Evolutionary conservation across 148 eudicot genomes (phyloP).

Genomic region (Rhododendron henanense): DNA sequence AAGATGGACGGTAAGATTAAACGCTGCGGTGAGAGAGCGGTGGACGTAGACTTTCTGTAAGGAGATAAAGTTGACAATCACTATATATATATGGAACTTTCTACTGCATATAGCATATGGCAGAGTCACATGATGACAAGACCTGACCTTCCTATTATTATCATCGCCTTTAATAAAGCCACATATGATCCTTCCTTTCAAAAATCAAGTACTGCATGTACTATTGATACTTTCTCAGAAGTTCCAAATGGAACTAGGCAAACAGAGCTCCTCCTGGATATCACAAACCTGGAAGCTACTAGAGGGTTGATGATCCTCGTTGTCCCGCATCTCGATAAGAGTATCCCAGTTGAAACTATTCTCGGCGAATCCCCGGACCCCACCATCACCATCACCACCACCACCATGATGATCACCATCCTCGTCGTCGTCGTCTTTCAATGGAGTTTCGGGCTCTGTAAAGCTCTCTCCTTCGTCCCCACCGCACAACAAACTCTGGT

Average conservation of each 20-base stretch:
- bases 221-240: background rate
- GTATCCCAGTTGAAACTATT: constrained; percentile 59
- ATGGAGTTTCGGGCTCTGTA: constrained; percentile 11
- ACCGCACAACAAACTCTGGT: constrained; percentile 5
- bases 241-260: background rate
- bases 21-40: too few species aligned
- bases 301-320: constrained; percentile 20
- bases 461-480: constrained; percentile 7
- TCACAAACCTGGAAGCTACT: background rate
- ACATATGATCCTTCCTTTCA: background rate
- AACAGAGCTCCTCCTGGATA: background rate
- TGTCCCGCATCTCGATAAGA: constrained; percentile 46
- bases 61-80: background rate
- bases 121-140: background rate
- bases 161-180: background rate
- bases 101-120: too few species aligned
- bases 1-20: too few species aligned
- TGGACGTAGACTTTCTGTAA: background rate
- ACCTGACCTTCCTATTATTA: background rate
- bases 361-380: constrained; percentile 14
- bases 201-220: background rate
- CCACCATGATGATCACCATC: background rate
- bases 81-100: background rate
- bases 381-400: background rate
- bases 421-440: constrained; percentile 20